Base-by-base conservation (phyloP, 1,284 basidiomycete genomes). In the Tylopilus sp. region DNA sequence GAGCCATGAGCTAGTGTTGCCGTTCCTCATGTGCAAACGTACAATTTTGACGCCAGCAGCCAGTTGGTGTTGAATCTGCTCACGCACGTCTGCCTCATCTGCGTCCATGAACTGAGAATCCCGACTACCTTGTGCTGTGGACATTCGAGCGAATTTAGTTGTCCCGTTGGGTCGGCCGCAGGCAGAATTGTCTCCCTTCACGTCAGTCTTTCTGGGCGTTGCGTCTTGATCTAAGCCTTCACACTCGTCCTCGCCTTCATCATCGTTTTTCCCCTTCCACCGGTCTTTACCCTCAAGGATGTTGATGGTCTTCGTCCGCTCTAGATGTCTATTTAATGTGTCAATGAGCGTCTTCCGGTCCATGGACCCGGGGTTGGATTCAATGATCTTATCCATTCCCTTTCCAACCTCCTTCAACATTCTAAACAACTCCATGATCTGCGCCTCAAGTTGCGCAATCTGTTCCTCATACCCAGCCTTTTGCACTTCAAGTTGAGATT, bases 341-440 rank as follows among this genome's bases (percentile, higher is more conserved):
- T 86, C 79, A 31, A 96, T 87, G 30, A 98, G 77, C 26, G 83
- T 78, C 70, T 85, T 86, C 55, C 91, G 78, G 67, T 93, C 86
- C 77, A 92, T 84, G 15, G 74, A 71, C 15, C 79, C 79, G 10
- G 73, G 73, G 51, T 72, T 76, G 55, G 64, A 73, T 60, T 83
- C 88, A 46, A 91, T 74, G 50, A 88, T 81, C 48, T 84, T 81
- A 57, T 88, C 81, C 41, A 91, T 83, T 7, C 88, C 83, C 54
- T 83, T 82, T 29, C 85, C 83, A 29, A 88, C 79, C 61, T 94
- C 88, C 64, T 85, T 89, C 42, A 96, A 75, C 88, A 95, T 94
- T 57, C 88, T 80, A 75, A 95, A 97, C 17, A 97, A 70, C 68
- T 97, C 94, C 74, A 91, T 82, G 54, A 95, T 94, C 73, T 96